phyloP scores from a whole-genome alignment of 257 asterid species.

The Paraleonurus japonicus region DNA sequence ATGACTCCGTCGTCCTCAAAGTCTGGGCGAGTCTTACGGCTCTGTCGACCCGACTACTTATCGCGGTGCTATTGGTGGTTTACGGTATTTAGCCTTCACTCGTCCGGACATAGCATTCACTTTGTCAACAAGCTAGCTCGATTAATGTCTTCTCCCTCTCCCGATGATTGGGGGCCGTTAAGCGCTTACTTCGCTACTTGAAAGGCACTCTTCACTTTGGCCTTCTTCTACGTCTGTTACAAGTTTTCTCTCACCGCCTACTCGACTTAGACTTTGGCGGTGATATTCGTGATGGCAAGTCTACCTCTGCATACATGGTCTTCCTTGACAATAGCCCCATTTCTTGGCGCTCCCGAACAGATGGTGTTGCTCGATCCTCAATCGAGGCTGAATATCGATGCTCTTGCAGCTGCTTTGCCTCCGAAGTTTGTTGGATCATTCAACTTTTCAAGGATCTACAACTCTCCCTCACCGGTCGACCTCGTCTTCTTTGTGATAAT shows the following conservation, averaged over 20 bases:
- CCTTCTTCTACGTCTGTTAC: background rate
- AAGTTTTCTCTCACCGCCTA: background rate
- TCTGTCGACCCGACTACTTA: background rate
- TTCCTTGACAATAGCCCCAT: too few relatives aligned
- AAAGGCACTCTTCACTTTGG: background rate
- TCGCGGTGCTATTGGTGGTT: background rate
- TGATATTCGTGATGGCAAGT: background rate
- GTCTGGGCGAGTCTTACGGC: background rate
- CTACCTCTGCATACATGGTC: background rate
- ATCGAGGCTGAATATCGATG: too few relatives aligned
- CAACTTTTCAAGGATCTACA: too few relatives aligned
- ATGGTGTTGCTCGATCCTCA: too few relatives aligned
- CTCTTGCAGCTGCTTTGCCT: too few relatives aligned
- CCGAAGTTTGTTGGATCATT: too few relatives aligned
- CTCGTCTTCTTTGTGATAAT: too few relatives aligned
- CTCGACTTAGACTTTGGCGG: background rate
- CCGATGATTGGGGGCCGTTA: background rate
- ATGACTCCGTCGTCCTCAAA: rapidly evolving
- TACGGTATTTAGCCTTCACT: background rate
- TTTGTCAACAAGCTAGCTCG: background rate
- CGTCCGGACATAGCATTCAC: background rate
- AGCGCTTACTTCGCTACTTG: background rate
- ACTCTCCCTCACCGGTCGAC: too few relatives aligned
- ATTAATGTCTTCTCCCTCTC: background rate
- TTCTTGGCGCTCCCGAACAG: too few relatives aligned